Base-by-base conservation (phyloP, 225 moss, liverwort and hornwort genomes). In the Pseudoscleropodium purum region DNA sequence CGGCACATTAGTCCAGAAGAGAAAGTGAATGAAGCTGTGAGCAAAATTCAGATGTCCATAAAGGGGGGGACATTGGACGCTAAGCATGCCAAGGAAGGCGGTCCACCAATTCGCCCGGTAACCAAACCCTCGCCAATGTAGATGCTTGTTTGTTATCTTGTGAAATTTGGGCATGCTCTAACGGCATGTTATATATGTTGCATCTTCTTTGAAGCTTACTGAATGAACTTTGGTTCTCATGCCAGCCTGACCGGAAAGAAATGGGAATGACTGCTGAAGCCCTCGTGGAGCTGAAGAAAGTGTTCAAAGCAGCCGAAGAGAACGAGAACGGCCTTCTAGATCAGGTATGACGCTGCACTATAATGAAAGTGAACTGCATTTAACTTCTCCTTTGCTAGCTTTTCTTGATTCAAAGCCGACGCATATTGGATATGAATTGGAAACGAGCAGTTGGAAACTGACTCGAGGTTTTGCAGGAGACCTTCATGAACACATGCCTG, bases 401-500 rank as follows among this genome's bases (percentile, higher is more conserved):
- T 83, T 57, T 59, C 23, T 82, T 87, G 36, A 3, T 45, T 83
- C 41, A 65, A 75, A 73, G 39, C 20, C 23, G 19, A 66, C 8
- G 7, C 41, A 34, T 72, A 45, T 37, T 69, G 30, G 21, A 57
- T 79, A 86, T 31, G 59, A 66, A 49, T 43, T 88, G 9, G 19
- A 75, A 80, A 62, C 43, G 11, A 85, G 81, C 24, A 76, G 57
- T 78, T 78, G n/a, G 33, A 77, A 72, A 86, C 64, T 83, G 59
- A 84, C 43, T 60, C 43, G 5, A 70, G 70, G 75, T 77, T 89
- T 92, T 90, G 80, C 92, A 98, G 98, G 95, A 95, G 67, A 91
- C 74, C 3, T 98, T 98, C 57, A 87, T 95, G 81, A 94, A 87
- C 23, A 93, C 97, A 57, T 98, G 98, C 91, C 54, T 93, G 93